Evolutionary conservation across 2,329 filamentous ascomycete species (phyloP), one percentile per base, ranked within the genome.

Genomic region (Penicillium olsonii): DNA sequence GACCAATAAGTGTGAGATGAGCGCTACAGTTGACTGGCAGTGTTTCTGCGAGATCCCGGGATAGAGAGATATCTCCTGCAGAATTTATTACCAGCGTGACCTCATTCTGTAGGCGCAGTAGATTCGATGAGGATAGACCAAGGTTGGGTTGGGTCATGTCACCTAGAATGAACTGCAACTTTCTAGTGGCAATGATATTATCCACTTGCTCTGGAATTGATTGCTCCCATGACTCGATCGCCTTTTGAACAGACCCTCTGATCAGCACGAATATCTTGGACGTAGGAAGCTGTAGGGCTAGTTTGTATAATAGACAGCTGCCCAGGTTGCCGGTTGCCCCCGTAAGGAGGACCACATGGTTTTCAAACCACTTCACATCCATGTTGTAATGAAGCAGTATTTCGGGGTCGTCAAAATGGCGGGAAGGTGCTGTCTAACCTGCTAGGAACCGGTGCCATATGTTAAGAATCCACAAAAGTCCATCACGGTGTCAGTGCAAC

Each of bases 111-210:
- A 61, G 18, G 2, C 26, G 20, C 7, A 45, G 35, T 11, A 54
- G 20, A 9, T 55, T 41, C n/a, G 19, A 15, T 0, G 44, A 7
- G 4, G 38, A 39, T 9, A 61, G 20, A 3, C 53, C 54, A 14
- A 61, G 20, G 6, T 50, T 47, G 4, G 54, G 38, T 18, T 37
- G 35, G 10, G 52, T 53, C 20, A 58, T 43, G 26, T 62, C 58
- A 18, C 59, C 59, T 3, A 43, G 20, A 10, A 62, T 15, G 17
- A 59, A 54, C 2, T 52, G 37, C 1, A 61, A 38, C 12, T 57
- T 57, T n/a, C 49, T 45, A n/a, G 55, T 55, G 15, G 56, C 51
- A 12, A 63, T 50, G 5, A 60, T 56, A 1, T 59, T 54, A 11
- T 60, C 48, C 5, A 55, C 34, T 24, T 58, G 53, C 17, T 54